Conservation (phyloP, 345 rosid species). For the Eucalyptus virginea region DNA sequence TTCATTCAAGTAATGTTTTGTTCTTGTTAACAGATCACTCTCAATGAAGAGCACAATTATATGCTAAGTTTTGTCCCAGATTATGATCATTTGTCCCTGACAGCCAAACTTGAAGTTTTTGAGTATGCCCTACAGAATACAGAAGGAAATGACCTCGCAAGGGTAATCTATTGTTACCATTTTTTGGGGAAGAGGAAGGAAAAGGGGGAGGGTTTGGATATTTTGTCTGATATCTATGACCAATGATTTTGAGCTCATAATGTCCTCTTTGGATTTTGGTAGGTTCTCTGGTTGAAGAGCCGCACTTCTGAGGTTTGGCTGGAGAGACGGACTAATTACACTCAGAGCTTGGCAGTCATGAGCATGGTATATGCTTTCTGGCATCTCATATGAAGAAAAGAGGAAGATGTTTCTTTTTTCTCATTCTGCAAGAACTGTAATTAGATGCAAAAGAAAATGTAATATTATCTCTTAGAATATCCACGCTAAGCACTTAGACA, state of each 20-base stretch:
- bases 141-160: slow-evolving; percentile 88
- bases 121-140: slow-evolving; percentile 80
- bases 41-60: slow-evolving; percentile 85
- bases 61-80: slow-evolving; percentile 92
- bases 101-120: slow-evolving; percentile 90
- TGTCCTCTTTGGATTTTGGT: slow-evolving; percentile 1
- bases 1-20: not conserved
- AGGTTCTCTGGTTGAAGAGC: slow-evolving; percentile 99
- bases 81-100: slow-evolving; percentile 84
- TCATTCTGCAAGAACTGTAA: not conserved
- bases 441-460: not conserved
- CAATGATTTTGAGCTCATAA: not conserved
- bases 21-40: slow-evolving; percentile 49
- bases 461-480: not conserved
- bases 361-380: slow-evolving; percentile 72
- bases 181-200: not conserved
- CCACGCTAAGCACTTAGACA: not conserved
- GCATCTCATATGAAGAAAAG: not conserved
- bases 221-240: not conserved
- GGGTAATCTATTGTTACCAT: slow-evolving; percentile 26
- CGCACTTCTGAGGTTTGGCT: slow-evolving; percentile 97
- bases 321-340: slow-evolving; percentile 95
- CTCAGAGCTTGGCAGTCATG: slow-evolving; percentile 99
- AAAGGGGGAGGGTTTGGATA: not conserved
- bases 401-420: not conserved